These are phyloP conservation scores for Antrodiella citrinella DNA, from an alignment of 768 basidiomycete species.

Conservation along the genomic window DNA sequence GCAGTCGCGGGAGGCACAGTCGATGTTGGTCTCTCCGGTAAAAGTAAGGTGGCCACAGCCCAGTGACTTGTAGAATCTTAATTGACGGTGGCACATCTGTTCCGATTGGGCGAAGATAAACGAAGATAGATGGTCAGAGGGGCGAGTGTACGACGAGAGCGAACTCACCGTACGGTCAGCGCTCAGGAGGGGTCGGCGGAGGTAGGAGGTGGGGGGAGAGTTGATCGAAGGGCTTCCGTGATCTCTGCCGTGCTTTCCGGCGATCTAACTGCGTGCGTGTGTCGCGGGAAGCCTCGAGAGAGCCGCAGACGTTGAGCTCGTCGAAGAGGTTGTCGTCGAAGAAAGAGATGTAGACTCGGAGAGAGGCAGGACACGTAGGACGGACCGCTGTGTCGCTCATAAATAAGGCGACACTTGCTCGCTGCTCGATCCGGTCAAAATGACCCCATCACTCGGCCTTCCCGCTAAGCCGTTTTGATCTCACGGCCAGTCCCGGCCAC, in stretches of 20 bases:
- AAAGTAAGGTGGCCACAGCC: slow-evolving; percentile 52
- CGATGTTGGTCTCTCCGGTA: slow-evolving; percentile 34
- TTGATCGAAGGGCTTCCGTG: slow-evolving; percentile 4
- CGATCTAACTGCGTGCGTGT: slow-evolving; percentile 4
- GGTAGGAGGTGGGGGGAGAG: slow-evolving; percentile 22
- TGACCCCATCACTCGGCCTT: too few species aligned
- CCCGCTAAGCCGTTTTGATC: too few species aligned
- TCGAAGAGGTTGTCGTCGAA: not conserved
- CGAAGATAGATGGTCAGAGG: not conserved
- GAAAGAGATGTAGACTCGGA: too few species aligned
- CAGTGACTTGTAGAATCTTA: slow-evolving; percentile 41
- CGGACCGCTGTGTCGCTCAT: too few species aligned
- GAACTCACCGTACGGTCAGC: slow-evolving; percentile 14
- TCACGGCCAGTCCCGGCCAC: too few species aligned
- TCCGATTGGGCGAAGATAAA: not conserved
- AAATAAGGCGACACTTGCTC: too few species aligned
- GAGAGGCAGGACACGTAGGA: too few species aligned
- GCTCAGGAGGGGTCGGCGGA: slow-evolving; percentile 24
- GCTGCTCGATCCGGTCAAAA: too few species aligned
- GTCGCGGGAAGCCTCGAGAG: too few species aligned
- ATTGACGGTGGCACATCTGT: slow-evolving; percentile 58
- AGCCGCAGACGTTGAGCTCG: too few species aligned
- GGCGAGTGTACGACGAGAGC: slow-evolving; percentile 6
- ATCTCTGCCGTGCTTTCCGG: slow-evolving; percentile 5
- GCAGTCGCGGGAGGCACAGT: slow-evolving; percentile 44